Evolutionary conservation across 2,329 filamentous ascomycete species (phyloP).

Genomic region (Lachnellula hyalina): DNA sequence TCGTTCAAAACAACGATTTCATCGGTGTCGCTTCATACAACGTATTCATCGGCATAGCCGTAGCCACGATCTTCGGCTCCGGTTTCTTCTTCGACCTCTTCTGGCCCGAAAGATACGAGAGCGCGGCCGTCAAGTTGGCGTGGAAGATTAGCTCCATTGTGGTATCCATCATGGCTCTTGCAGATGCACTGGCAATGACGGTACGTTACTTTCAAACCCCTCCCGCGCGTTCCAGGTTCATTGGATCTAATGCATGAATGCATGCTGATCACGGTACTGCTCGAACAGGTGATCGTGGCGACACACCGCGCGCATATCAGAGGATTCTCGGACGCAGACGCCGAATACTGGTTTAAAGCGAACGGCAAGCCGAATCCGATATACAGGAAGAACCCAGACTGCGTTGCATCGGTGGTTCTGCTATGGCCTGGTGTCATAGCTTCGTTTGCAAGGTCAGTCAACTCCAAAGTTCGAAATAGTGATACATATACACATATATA

Average conservation of each 20-base stretch:
- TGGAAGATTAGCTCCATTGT: constrained; percentile 49
- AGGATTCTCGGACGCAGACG: constrained; percentile 31
- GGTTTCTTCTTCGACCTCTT: constrained; percentile 59
- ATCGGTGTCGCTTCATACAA: constrained; percentile 52
- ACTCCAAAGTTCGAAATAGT: not conserved
- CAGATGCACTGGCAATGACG: constrained; percentile 44
- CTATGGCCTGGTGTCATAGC: constrained; percentile 47
- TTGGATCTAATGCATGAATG: too few species aligned
- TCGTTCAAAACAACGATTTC: constrained; percentile 50
- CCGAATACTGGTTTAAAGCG: constrained; percentile 27
- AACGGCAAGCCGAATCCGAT: constrained; percentile 34
- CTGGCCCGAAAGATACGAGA: constrained; percentile 51
- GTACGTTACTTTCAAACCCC: constrained; percentile 16
- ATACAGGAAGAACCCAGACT: constrained; percentile 45
- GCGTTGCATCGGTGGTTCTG: constrained; percentile 46
- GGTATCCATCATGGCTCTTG: constrained; percentile 42
- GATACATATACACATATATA: not conserved
- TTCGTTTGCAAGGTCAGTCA: constrained; percentile 40
- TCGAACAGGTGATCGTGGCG: constrained; percentile 39
- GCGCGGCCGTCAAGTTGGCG: constrained; percentile 41
- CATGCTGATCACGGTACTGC: not conserved
- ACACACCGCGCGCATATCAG: constrained; percentile 41
- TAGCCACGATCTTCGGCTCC: constrained; percentile 52
- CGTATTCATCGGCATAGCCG: constrained; percentile 52
- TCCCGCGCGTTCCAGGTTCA: too few species aligned